phyloP scores from a whole-genome alignment of 192 early-diverging fungal genomes.

The Backusella parvicylindrica region DNA sequence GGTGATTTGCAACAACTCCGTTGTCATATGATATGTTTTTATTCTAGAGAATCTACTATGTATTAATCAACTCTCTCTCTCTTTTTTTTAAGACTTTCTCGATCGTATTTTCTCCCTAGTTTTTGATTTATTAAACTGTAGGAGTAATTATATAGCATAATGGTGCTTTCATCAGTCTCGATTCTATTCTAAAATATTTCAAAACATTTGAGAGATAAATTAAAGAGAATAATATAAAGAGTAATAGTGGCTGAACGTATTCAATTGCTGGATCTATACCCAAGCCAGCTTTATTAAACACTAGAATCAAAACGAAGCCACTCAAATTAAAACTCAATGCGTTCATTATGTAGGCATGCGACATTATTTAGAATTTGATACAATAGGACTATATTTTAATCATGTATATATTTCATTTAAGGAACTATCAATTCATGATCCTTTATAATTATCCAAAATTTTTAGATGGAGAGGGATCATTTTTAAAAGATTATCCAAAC shows the following conservation, averaged over 20 bases:
- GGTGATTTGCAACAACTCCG: conserved; percentile 78
- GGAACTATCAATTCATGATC: conserved; percentile 71
- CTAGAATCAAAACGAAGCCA: not conserved
- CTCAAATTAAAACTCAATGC: conserved; percentile 35
- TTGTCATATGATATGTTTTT: conserved; percentile 85
- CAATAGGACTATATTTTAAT: conserved; percentile 58
- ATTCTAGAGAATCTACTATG: conserved; percentile 89
- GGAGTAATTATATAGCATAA: conserved; percentile 79
- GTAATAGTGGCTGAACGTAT: conserved; percentile 11
- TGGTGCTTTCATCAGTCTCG: conserved; percentile 73
- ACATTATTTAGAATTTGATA: conserved; percentile 59
- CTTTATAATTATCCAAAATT: conserved; percentile 82
- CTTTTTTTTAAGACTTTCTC: conserved; percentile 80
- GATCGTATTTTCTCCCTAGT: conserved; percentile 66
- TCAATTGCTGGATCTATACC: conserved; percentile 27
- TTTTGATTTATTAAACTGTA: conserved; percentile 68
- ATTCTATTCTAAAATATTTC: conserved; percentile 17
- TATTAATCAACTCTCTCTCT: conserved; percentile 92
- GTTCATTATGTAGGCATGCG: conserved; percentile 81
- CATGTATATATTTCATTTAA: conserved; percentile 91
- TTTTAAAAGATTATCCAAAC: conserved; percentile 92
- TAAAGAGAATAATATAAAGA: not conserved
- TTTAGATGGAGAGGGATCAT: conserved; percentile 92
- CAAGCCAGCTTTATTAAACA: not conserved
- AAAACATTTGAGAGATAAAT: conserved; percentile 21